These are phyloP conservation scores for Moringa oleifera DNA, from an alignment of 345 rosid genomes.

Conservation along the genomic window DNA sequence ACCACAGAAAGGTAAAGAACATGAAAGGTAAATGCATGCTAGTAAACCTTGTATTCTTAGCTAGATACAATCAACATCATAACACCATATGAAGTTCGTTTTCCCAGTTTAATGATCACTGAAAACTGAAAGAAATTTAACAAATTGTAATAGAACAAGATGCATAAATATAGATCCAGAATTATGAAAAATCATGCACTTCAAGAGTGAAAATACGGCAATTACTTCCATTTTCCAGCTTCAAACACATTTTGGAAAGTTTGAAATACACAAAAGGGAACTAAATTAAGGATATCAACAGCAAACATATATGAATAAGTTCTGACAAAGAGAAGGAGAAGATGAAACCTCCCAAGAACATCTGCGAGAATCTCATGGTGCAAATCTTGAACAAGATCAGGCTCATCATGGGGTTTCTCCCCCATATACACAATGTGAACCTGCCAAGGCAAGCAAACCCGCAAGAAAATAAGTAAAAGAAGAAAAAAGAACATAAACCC, in stretches of 20 bases:
- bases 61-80: no score
- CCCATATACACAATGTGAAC: constrained; percentile 56
- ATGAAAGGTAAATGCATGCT: no score
- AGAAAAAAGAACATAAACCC: not conserved
- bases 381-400: constrained; percentile 32
- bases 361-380: constrained; percentile 44
- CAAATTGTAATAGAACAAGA: not conserved
- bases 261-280: not conserved
- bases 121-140: no score
- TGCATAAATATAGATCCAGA: not conserved
- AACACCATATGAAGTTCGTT: no score
- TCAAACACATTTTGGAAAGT: not conserved
- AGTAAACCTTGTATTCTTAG: no score
- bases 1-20: no score
- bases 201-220: not conserved
- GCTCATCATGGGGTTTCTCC: constrained; percentile 22
- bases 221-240: not conserved
- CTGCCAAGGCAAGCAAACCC: constrained; percentile 18
- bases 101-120: no score
- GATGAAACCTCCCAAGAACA: constrained; percentile 45
- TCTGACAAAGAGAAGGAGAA: not conserved
- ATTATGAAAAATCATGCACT: not conserved
- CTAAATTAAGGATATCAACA: not conserved
- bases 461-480: no score
- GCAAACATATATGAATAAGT: not conserved